A percentile compares a stretch with the other conserved stretches of the same genome.
Evolutionary conservation across 306 rosid genomes (phyloP).

Genomic region (Phaseolus lunatus): DNA sequence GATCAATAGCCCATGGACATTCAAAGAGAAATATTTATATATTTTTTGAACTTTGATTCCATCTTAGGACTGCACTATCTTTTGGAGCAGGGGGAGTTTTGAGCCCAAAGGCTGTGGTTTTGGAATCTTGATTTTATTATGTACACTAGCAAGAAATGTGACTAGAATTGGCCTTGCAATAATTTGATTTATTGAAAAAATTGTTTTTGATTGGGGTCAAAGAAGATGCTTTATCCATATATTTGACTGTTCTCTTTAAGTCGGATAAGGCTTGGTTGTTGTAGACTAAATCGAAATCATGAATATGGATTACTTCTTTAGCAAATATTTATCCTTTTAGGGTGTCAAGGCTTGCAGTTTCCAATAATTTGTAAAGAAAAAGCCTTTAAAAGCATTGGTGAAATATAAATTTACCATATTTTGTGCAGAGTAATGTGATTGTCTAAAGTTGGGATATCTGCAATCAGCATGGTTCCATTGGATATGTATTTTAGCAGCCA

Average conservation of each 20-base stretch:
- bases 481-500: constrained; percentile 9
- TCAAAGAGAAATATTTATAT: not conserved
- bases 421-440: not conserved
- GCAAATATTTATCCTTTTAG: constrained; percentile 13
- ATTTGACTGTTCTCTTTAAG: not conserved
- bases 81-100: not conserved
- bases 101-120: not conserved
- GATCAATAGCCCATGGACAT: not conserved
- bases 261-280: constrained; percentile 16
- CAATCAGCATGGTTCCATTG: not conserved
- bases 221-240: constrained; percentile 17
- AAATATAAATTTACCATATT: not conserved
- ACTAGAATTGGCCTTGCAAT: not conserved
- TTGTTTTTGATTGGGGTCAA: not conserved
- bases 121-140: not conserved
- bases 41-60: not conserved
- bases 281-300: constrained; percentile 1
- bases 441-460: constrained; percentile 19
- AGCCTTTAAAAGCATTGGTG: constrained; percentile 10
- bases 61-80: not conserved
- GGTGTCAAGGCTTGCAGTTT: not conserved
- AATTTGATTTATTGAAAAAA: not conserved
- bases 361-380: constrained; percentile 27
- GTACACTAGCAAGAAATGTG: not conserved
- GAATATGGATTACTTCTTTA: constrained; percentile 16